Evolutionary conservation across 148 eudicot genomes (phyloP).

Genomic region (Arctostaphylos glauca): DNA sequence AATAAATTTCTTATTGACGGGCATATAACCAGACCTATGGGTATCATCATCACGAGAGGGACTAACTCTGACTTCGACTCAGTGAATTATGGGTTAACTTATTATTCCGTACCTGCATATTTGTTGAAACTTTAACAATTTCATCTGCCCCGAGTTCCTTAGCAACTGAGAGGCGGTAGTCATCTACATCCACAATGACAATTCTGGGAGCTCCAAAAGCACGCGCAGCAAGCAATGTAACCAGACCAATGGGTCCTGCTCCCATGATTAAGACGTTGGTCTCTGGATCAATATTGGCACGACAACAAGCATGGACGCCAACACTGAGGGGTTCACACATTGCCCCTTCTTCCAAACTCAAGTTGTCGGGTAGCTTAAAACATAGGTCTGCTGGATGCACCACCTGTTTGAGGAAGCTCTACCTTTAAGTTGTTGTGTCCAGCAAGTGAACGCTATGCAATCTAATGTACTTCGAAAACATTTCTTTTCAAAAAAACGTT

Average conservation of each 20-base stretch:
- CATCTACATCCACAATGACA: constrained; percentile 60
- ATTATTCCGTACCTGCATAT: constrained; percentile 30
- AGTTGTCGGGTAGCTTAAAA: constrained; percentile 39
- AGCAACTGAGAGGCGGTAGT: constrained; percentile 50
- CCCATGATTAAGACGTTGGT: constrained; percentile 62
- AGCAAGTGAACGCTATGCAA: too few species aligned
- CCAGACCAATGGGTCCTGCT: constrained; percentile 74
- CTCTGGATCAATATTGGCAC: constrained; percentile 51
- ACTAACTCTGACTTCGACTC: too few species aligned
- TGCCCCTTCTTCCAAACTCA: constrained; percentile 57
- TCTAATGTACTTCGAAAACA: too few species aligned
- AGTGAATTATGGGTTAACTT: too few species aligned
- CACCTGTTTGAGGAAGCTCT: constrained; percentile 24
- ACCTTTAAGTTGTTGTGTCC: background rate
- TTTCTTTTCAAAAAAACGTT: too few species aligned
- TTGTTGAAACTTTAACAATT: constrained; percentile 45
- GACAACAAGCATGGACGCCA: constrained; percentile 71
- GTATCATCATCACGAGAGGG: too few species aligned
- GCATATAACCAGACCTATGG: too few species aligned
- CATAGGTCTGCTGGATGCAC: constrained; percentile 38
- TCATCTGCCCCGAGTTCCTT: constrained; percentile 56
- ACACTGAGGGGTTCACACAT: constrained; percentile 74
- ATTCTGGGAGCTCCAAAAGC: constrained; percentile 70
- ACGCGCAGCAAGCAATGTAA: constrained; percentile 62
- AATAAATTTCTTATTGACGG: too few species aligned